Evolutionary conservation across 225 moss, liverwort and hornwort genomes (phyloP).

Genomic region (Pseudoscleropodium purum): DNA sequence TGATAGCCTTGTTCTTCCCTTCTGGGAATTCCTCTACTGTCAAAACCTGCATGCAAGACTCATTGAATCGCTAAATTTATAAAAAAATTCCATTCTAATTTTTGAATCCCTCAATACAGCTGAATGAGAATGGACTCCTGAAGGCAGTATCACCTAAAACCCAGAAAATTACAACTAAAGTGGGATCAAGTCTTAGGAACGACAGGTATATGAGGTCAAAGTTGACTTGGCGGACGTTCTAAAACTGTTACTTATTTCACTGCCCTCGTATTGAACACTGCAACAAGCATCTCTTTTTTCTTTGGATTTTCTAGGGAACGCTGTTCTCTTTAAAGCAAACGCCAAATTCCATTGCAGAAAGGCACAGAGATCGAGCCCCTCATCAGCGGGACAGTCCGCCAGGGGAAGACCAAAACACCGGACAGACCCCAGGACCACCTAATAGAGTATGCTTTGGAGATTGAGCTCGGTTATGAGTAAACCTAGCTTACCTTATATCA

Average conservation of each 20-base stretch:
- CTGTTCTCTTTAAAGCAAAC: too few species aligned
- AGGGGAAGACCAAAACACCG: background rate
- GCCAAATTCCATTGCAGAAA: background rate
- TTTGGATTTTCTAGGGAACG: background rate
- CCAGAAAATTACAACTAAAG: background rate
- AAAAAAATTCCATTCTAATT: background rate
- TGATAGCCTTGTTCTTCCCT: constrained; percentile 87
- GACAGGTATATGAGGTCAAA: background rate
- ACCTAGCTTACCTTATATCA: background rate
- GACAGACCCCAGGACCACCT: background rate
- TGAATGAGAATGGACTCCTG: background rate
- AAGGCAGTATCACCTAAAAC: background rate
- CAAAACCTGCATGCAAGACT: constrained; percentile 43
- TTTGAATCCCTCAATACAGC: background rate
- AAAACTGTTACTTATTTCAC: background rate
- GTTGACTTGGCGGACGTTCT: too few species aligned
- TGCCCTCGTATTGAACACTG: background rate
- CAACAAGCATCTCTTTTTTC: background rate
- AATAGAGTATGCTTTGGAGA: background rate
- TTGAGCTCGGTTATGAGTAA: background rate
- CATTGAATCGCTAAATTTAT: background rate
- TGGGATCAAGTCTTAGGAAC: background rate
- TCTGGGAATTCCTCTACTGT: constrained; percentile 60
- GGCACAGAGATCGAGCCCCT: background rate
- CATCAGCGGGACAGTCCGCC: background rate